Conservation (phyloP, 164 flowering plant genomes). For the Akebia trifoliata region DNA sequence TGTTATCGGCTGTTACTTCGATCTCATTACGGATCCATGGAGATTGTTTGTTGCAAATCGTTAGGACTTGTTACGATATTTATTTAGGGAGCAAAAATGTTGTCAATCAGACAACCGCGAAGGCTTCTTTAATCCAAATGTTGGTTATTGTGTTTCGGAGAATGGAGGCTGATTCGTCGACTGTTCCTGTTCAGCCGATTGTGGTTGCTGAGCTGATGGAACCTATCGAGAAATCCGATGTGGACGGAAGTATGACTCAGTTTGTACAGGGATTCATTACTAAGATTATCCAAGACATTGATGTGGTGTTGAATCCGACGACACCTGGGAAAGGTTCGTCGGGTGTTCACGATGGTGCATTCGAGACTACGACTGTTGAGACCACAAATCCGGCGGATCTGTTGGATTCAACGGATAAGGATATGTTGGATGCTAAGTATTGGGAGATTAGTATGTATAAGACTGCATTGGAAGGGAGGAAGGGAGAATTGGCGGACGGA, state of each 20-base stretch:
- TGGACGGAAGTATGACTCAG: slow-evolving; percentile 69
- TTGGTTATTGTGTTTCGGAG: slow-evolving; percentile 92
- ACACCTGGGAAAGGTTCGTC: slow-evolving; percentile 37
- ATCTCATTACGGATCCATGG: slow-evolving; percentile 81
- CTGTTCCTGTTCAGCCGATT: slow-evolving; percentile 96
- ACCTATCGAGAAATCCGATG: slow-evolving; percentile 76
- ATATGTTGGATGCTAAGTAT: slow-evolving; percentile 98
- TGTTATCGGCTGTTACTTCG: slow-evolving; percentile 85
- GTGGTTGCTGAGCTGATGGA: slow-evolving; percentile 97
- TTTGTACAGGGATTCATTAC: slow-evolving; percentile 96
- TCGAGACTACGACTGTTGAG: slow-evolving; percentile 87
- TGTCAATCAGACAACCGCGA: slow-evolving; percentile 95
- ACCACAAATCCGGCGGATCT: slow-evolving; percentile 93
- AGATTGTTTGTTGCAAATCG: slow-evolving; percentile 80
- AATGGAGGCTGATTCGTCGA: slow-evolving; percentile 98
- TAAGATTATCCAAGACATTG: no score
- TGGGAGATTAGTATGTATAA: slow-evolving; percentile 99
- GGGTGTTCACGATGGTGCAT: slow-evolving; percentile 87
- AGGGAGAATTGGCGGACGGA: slow-evolving; percentile 97
- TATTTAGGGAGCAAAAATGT: slow-evolving; percentile 83
- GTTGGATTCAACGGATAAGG: slow-evolving; percentile 97
- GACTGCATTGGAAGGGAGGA: slow-evolving; percentile 96
- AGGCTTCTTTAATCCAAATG: slow-evolving; percentile 95
- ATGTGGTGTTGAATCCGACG: slow-evolving; percentile 74
- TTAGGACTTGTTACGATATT: slow-evolving; percentile 91